phyloP scores from a whole-genome alignment of 2,329 filamentous ascomycete genomes.

The Clathrospora elynae region DNA sequence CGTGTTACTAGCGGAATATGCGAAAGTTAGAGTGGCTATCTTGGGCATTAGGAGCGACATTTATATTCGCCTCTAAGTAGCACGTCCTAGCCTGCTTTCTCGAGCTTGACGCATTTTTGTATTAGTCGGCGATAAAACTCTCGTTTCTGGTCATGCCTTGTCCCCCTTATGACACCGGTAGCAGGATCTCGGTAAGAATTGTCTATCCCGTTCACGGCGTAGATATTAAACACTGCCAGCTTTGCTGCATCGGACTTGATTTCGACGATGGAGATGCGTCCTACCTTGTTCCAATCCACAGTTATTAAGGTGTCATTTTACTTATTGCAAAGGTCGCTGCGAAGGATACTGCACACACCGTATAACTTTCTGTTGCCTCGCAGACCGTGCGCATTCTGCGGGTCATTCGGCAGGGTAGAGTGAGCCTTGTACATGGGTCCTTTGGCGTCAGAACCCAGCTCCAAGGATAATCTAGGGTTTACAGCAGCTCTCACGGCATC shows the following conservation, averaged over 20 bases:
- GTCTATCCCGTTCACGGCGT: conserved; percentile 60
- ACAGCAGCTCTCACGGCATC: conserved; percentile 49
- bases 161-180: conserved; percentile 52
- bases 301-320: conserved; percentile 32
- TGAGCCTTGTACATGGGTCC: conserved; percentile 51
- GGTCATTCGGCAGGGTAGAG: conserved; percentile 57
- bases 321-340: conserved; percentile 48
- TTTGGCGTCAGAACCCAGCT: conserved; percentile 2
- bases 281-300: conserved; percentile 59
- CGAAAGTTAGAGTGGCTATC: conserved; percentile 57
- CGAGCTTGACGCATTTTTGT: conserved; percentile 51
- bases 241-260: conserved; percentile 28
- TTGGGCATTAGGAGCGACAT: conserved; percentile 52
- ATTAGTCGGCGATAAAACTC: conserved; percentile 55
- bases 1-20: conserved; percentile 54
- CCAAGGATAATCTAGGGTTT: conserved; percentile 16
- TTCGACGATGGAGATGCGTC: conserved; percentile 57
- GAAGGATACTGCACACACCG: conserved; percentile 58
- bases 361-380: conserved; percentile 55
- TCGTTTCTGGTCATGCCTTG: conserved; percentile 59
- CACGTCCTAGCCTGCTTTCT: conserved; percentile 51
- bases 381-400: conserved; percentile 57
- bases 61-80: conserved; percentile 60
- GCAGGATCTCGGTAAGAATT: conserved; percentile 53
- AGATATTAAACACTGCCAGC: conserved; percentile 59